A percentile compares a stretch with the other conserved stretches of the same genome.
These are phyloP conservation scores for Macrotyloma uniflorum DNA, from an alignment of 306 rosid species.

Conservation along the genomic window DNA sequence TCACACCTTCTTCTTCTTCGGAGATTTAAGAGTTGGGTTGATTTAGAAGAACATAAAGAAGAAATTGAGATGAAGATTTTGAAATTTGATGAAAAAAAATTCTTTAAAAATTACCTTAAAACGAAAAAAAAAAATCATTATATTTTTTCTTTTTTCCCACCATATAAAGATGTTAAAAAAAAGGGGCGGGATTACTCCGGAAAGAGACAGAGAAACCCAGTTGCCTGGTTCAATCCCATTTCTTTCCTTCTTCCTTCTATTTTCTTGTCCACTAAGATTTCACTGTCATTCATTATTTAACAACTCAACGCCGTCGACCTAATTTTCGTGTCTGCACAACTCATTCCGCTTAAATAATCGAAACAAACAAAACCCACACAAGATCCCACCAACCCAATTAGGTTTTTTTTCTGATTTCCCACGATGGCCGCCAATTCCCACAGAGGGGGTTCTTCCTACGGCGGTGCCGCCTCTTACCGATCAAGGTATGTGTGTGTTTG, in stretches of 20 bases:
- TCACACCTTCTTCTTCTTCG: no score
- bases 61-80: no score
- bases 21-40: no score
- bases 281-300: neutral
- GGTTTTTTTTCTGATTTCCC: conserved; percentile 4
- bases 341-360: neutral
- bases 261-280: conserved; percentile 2
- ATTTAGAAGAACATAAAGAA: no score
- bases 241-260: neutral
- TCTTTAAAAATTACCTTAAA: neutral
- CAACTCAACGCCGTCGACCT: neutral
- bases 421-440: conserved; percentile 65
- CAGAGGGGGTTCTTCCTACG: conserved; percentile 49
- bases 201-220: neutral
- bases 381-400: neutral
- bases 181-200: neutral
- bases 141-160: neutral
- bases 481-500: conserved; percentile 53
- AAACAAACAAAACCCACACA: neutral
- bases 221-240: neutral
- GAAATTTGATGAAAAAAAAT: no score
- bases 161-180: neutral
- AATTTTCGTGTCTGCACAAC: neutral
- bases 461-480: conserved; percentile 67
- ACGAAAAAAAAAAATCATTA: neutral